phyloP scores from a whole-genome alignment of 495 filamentous ascomycete species.

The Aspergillus funiculosus region DNA sequence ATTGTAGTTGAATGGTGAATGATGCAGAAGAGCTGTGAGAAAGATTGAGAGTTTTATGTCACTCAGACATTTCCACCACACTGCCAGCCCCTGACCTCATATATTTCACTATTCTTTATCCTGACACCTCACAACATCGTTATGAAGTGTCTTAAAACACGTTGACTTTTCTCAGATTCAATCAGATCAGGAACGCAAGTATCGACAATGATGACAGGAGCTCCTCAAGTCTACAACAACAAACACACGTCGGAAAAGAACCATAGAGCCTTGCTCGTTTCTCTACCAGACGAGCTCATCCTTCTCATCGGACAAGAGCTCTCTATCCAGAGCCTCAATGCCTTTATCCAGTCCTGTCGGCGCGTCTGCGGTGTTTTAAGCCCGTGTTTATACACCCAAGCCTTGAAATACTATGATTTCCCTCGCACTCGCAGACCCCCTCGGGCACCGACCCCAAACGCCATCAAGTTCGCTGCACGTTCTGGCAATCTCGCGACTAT shows the following conservation, averaged over 20 bases:
- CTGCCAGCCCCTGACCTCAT: too few relatives aligned
- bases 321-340: neutral
- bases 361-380: neutral
- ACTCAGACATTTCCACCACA: too few relatives aligned
- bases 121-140: too few relatives aligned
- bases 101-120: too few relatives aligned
- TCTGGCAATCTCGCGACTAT: neutral
- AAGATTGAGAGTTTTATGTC: too few relatives aligned
- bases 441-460: neutral
- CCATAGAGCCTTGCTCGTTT: neutral
- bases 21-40: too few relatives aligned
- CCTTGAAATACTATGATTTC: neutral
- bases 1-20: too few relatives aligned
- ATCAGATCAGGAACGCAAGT: neutral
- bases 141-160: too few relatives aligned
- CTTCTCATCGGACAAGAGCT: constrained; percentile 1
- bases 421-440: too few relatives aligned
- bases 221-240: neutral
- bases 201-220: neutral
- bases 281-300: constrained; percentile 6
- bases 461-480: neutral
- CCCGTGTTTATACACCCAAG: neutral
- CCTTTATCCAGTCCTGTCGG: neutral
- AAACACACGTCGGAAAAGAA: neutral
- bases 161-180: too few relatives aligned